Evolutionary conservation across 441 rosid genomes (phyloP).

Genomic region (Metrosideros polymorpha): DNA sequence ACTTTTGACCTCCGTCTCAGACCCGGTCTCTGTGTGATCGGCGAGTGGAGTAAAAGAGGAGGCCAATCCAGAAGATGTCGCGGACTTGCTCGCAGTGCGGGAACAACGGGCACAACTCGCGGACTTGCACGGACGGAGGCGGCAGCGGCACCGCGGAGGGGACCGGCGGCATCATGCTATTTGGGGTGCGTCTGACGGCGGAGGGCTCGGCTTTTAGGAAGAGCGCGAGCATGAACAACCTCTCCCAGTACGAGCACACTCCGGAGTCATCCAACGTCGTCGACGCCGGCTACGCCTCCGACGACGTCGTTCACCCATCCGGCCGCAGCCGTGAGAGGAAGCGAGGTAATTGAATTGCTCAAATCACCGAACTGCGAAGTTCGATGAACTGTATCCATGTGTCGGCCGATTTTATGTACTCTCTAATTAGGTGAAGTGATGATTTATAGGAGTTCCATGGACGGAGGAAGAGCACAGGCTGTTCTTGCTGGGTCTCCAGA

Average conservation of each 20-base stretch:
- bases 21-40: neutral
- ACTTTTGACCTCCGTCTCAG: neutral
- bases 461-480: conserved; percentile 83
- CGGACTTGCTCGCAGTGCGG: conserved; percentile 64
- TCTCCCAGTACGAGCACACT: conserved; percentile 63
- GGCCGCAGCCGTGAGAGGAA: conserved; percentile 72
- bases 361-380: neutral
- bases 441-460: conserved; percentile 70
- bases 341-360: conserved; percentile 25
- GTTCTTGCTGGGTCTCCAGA: conserved; percentile 68
- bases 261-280: conserved; percentile 35
- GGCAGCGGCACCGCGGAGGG: conserved; percentile 1
- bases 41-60: neutral
- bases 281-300: conserved; percentile 70
- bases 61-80: conserved; percentile 20
- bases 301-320: conserved; percentile 75
- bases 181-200: conserved; percentile 60
- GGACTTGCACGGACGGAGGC: conserved; percentile 34
- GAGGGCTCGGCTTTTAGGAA: conserved; percentile 51
- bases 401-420: neutral
- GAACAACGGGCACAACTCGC: conserved; percentile 63
- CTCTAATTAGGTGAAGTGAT: neutral
- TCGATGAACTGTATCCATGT: neutral
- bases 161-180: conserved; percentile 62
- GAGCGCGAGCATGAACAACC: conserved; percentile 79